Base-by-base conservation (phyloP, 495 filamentous ascomycete species). In the Stereocaulon alpinum region DNA sequence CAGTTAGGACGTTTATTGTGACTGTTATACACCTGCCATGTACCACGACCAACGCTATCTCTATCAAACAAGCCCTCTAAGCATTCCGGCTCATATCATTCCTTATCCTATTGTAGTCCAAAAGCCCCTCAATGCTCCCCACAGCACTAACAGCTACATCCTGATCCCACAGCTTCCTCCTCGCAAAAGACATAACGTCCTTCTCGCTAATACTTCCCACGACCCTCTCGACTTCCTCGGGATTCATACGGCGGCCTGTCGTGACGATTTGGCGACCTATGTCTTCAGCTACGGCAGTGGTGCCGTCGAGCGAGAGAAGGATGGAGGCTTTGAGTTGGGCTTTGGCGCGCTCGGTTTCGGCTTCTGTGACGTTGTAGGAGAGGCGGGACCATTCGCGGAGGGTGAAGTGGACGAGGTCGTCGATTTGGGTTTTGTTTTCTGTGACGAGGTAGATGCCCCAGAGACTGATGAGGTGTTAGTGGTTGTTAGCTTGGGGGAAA, bases 361-460 rank as follows among this genome's bases (percentile, higher is more conserved):
- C 82, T 68, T 88, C 81, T 68, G 82, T 85, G 67, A 99, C 93
- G 73, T 80, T 83, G 79, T 82, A 82, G 55, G 87, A 89, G 52
- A 99, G 82, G 51, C 93, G 88, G 58, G 89, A 86, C 93, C 93
- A 99, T 78, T 99, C 93, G 60, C 94, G 90, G 71, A 97, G 89
- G 41, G 93, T 84, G 76, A 97, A 99, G 82, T 97, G 94, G 68
- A 95, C 83, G 40, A 97, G 85, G 73, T 99, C 93, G 68, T 99
- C 93, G 66, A 97, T 79, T 43, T 80, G 77, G 65, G 85, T 88
- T 62, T 92, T 73, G 72, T 91, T 86, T 74, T 96, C 91, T 66
- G 88, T 91, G 64, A 95, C 88, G 56, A 99, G 79, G 82, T 99
- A 99, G 80, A 97, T 96, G 75, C 93, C 93, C 93, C 93, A 99